phyloP scores from a whole-genome alignment of 2,329 filamentous ascomycete genomes.

The Phialophora verrucosa region DNA sequence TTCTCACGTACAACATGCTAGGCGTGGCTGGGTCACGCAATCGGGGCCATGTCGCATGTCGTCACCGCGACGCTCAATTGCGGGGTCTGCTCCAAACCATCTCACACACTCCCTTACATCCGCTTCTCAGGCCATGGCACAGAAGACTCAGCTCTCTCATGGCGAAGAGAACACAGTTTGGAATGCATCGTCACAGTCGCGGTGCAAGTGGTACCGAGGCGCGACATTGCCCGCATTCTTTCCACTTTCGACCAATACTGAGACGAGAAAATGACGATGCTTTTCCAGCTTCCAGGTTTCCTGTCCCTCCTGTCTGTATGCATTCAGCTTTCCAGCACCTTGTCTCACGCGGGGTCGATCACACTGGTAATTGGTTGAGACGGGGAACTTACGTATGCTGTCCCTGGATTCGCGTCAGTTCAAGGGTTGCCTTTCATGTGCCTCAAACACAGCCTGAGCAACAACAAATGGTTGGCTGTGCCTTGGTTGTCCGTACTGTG shows the following conservation, averaged over 20 bases:
- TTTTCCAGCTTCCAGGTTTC: constrained; percentile 15
- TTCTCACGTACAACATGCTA: not conserved
- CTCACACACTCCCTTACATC: not conserved
- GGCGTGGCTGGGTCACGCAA: not conserved
- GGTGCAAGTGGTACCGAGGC: constrained; percentile 8
- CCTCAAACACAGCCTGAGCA: not conserved
- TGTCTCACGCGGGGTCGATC: constrained; percentile 25
- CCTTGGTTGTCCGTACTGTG: not conserved
- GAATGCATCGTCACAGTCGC: not conserved
- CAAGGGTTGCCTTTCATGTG: constrained; percentile 11
- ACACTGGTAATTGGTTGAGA: constrained; percentile 8
- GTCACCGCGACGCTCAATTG: constrained; percentile 4
- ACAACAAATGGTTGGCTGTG: constrained; percentile 1
- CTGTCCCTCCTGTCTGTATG: constrained; percentile 6
- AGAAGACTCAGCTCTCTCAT: constrained; percentile 4
- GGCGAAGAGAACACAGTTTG: not conserved
- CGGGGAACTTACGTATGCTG: constrained; percentile 14
- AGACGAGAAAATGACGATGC: constrained; percentile 20
- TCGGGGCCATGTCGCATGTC: not conserved
- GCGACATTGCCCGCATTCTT: not conserved
- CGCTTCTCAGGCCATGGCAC: not conserved
- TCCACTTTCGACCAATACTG: constrained; percentile 5
- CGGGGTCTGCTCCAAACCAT: constrained; percentile 5
- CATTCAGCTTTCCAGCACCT: constrained; percentile 17
- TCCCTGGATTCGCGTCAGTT: constrained; percentile 3